Base-by-base conservation (phyloP, 441 rosid species). In the Jatropha podagrica region DNA sequence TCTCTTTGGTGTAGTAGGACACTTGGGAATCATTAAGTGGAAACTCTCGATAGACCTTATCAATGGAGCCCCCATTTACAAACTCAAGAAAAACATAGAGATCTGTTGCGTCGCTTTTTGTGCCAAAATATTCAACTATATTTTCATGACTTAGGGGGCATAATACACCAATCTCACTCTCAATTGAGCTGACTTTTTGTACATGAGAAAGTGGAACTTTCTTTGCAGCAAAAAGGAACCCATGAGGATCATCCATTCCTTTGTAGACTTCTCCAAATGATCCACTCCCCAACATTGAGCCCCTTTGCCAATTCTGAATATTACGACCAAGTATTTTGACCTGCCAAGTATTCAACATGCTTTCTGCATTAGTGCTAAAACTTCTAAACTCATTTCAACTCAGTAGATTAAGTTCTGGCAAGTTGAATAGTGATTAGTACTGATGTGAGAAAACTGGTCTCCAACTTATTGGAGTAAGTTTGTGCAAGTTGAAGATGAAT, bases 71-170 rank as follows among this genome's bases (percentile, higher is more conserved):
- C 0, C 12, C 13, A 14, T 20, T 26, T 26, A 48, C 71, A 23
- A 67, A 56, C n/a, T 67, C 40, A 46, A 67, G n/a, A 26, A 51
- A 68, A 14, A 68, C 32, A 68, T 68, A 49, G 4, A 51, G 17
- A 32, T 15, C 32, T 0, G 12, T 17, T 8, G 0, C 8, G 9
- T 1, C 26, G 14, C 4, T 32, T 0, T 51, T 10, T 17, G 26
- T 68, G n/a, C 59, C 59, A 51, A 20, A 17, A 32, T 6, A 68
- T 55, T 51, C 11, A 15, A 51, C 3, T 68, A 68, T 49, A 20
- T 68, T 51, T 17, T 6, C 8, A 68, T 68, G 72, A 7, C 20
- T 15, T 0, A 65, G 4, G 4, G n/a, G 32, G 18, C 14, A 20
- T 41, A 40, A 41, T 65, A 40, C 1, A 12, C 0, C 52, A 49